Evolutionary conservation across 139 green algal species (phyloP).

Genomic region (Picochlorum sp.): DNA sequence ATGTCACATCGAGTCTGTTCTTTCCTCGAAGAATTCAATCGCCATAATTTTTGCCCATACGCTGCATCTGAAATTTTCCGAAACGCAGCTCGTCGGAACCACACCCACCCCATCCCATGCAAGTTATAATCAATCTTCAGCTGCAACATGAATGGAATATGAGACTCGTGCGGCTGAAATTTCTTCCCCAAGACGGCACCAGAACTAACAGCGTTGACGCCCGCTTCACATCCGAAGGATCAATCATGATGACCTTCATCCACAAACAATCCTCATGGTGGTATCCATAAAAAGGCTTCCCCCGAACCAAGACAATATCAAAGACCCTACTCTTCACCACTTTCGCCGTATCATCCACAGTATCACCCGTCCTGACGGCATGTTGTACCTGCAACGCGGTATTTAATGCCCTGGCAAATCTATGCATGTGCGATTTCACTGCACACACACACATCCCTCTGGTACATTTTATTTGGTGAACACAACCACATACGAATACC

Average conservation of each 20-base stretch:
- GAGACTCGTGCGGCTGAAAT: constrained; percentile 83
- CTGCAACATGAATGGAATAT: constrained; percentile 92
- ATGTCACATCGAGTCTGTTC: constrained; percentile 71
- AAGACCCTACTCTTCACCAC: constrained; percentile 36
- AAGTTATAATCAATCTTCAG: constrained; percentile 94
- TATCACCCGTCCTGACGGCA: neutral
- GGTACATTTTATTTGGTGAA: neutral
- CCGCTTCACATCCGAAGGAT: constrained; percentile 54
- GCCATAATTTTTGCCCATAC: neutral
- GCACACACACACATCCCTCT: neutral
- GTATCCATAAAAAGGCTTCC: constrained; percentile 80
- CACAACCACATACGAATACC: constrained; percentile 5
- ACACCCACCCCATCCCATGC: constrained; percentile 72
- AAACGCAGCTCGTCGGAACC: constrained; percentile 38
- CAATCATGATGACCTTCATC: constrained; percentile 81
- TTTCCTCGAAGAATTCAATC: neutral
- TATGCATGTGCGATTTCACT: constrained; percentile 32
- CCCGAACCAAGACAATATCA: constrained; percentile 64
- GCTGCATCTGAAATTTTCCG: constrained; percentile 4
- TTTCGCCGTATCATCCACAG: neutral
- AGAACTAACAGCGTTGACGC: constrained; percentile 52
- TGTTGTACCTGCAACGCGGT: constrained; percentile 3
- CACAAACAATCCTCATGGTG: constrained; percentile 69
- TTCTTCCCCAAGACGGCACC: constrained; percentile 59
- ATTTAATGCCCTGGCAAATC: constrained; percentile 33